A percentile compares a stretch with the other conserved stretches of the same genome.
Conservation (phyloP, 2,329 filamentous ascomycete genomes). For the Mariannaea elegans region DNA sequence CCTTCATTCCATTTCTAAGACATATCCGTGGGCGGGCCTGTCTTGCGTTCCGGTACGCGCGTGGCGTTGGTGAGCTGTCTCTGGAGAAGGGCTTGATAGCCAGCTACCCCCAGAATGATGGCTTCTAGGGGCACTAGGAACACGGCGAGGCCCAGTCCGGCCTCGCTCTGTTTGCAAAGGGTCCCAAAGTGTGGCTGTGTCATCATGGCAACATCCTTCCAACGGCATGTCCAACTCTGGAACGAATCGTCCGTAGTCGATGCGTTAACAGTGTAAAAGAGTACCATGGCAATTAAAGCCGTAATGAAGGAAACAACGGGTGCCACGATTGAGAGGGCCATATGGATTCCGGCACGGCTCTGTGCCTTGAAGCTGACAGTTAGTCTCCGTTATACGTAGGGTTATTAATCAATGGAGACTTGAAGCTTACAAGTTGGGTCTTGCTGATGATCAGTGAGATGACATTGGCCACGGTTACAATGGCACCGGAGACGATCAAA, state of each 20-base stretch:
- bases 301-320: slow-evolving; percentile 45
- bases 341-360: slow-evolving; percentile 28
- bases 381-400: slow-evolving; percentile 22
- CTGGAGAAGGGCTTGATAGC: slow-evolving; percentile 55
- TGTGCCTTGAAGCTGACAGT: slow-evolving; percentile 32
- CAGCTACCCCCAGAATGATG: slow-evolving; percentile 56
- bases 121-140: slow-evolving; percentile 66
- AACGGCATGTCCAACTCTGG: slow-evolving; percentile 71
- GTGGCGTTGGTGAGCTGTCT: slow-evolving; percentile 46
- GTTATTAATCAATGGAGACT: neutral
- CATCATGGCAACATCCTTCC: slow-evolving; percentile 62
- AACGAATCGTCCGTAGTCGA: slow-evolving; percentile 63
- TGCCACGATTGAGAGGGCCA: slow-evolving; percentile 35
- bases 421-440: slow-evolving; percentile 57
- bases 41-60: slow-evolving; percentile 45
- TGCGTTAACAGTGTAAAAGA: slow-evolving; percentile 66
- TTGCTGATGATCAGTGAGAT: slow-evolving; percentile 60
- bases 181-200: slow-evolving; percentile 63
- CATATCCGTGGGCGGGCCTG: slow-evolving; percentile 36
- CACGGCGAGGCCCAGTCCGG: slow-evolving; percentile 62
- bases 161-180: slow-evolving; percentile 65
- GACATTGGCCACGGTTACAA: slow-evolving; percentile 59
- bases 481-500: slow-evolving; percentile 59
- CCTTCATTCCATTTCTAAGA: slow-evolving; percentile 25
- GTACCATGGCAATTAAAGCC: slow-evolving; percentile 61